Percentiles rank a stretch among this genome's conserved stretches.
Evolutionary conservation across 768 basidiomycete genomes (phyloP).

Genomic region (Suillus fuscotomentosus): DNA sequence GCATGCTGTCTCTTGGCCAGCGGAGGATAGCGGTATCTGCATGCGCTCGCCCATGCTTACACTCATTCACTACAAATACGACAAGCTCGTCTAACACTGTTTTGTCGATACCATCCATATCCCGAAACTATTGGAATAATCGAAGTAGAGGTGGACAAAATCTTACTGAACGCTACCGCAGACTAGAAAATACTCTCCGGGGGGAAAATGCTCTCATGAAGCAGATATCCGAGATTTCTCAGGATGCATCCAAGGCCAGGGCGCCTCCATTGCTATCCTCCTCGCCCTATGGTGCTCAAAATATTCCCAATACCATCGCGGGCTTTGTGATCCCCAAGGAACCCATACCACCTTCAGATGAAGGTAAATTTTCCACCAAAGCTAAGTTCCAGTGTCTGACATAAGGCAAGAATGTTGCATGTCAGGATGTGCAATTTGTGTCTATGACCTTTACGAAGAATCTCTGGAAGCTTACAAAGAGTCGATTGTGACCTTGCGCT

Average conservation of each 20-base stretch:
- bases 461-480: constrained; percentile 61
- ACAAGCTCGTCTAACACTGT: not conserved
- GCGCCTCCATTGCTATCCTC: not conserved
- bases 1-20: constrained; percentile 17
- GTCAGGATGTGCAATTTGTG: constrained; percentile 92
- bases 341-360: constrained; percentile 61
- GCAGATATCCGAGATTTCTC: constrained; percentile 27
- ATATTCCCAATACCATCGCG: constrained; percentile 14
- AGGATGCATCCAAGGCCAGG: constrained; percentile 4
- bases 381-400: not conserved
- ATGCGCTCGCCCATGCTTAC: constrained; percentile 6
- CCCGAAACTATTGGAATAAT: not conserved
- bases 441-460: constrained; percentile 86
- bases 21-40: constrained; percentile 3
- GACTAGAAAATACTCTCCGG: constrained; percentile 54
- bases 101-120: not conserved
- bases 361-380: constrained; percentile 45
- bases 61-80: constrained; percentile 5
- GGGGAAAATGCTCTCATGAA: constrained; percentile 39
- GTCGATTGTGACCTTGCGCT: constrained; percentile 48
- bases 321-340: constrained; percentile 50
- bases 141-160: constrained; percentile 49
- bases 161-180: constrained; percentile 52
- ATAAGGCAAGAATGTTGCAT: constrained; percentile 78
- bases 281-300: not conserved